A percentile compares a stretch with the other conserved stretches of the same genome.
Conservation (phyloP, 2,329 filamentous ascomycete species). For the Aspergillus sp. region DNA sequence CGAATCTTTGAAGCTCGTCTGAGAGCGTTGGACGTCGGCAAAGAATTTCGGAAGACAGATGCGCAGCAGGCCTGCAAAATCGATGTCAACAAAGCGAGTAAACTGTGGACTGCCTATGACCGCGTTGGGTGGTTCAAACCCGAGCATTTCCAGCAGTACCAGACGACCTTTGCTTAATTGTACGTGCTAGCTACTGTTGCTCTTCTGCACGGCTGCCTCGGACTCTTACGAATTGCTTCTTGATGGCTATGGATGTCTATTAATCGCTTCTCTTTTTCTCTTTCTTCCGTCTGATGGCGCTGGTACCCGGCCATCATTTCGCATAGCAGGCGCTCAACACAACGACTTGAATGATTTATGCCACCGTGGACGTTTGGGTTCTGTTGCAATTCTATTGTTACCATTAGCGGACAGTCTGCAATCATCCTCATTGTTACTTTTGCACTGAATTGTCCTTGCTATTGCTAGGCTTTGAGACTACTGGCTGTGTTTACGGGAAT, state of each 20-base stretch:
- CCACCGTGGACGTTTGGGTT: neutral
- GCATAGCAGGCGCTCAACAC: no score
- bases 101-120: slow-evolving; percentile 82
- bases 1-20: slow-evolving; percentile 76
- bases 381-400: neutral
- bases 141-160: slow-evolving; percentile 39
- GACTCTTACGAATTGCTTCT: no score
- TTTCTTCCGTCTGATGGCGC: no score
- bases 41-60: slow-evolving; percentile 90
- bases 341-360: neutral
- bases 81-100: slow-evolving; percentile 94
- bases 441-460: no score
- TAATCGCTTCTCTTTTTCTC: neutral
- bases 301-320: no score
- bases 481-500: no score
- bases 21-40: slow-evolving; percentile 55
- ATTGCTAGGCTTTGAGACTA: no score
- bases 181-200: no score
- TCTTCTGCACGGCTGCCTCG: no score
- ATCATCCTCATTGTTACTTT: no score
- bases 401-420: no score
- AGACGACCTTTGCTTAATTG: no score
- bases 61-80: slow-evolving; percentile 96
- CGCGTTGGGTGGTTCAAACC: slow-evolving; percentile 71
- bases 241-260: neutral